Evolutionary conservation across 177 flowering plant species (phyloP), one percentile per base, ranked within the genome.

Genomic region (Vitis hybrid): DNA sequence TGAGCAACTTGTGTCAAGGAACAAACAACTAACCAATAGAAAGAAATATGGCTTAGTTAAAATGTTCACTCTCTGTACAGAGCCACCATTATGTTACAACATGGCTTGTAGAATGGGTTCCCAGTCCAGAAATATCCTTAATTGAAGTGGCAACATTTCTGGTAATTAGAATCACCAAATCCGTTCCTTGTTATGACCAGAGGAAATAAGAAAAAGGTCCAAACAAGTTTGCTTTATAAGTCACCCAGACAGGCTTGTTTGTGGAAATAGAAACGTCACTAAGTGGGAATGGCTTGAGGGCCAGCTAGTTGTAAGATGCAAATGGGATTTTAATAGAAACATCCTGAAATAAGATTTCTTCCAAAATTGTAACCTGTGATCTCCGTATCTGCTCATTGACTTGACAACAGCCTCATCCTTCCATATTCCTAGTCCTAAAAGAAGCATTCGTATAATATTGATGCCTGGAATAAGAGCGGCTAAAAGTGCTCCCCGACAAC

Each of bases 301-400:
- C 0, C 15, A 33, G 39, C 0, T 16, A 70, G 2, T n/a, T 0
- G 19, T 2, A 57, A 51, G 57, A 50, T 20, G 10, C 26, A 61
- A 14, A 16, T 1, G 62, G 31, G 18, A 13, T 19, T n/a, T 4
- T 58, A 29, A 49, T 19, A 51, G 10, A 18, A n/a, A 12, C 7
- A 31, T 15, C 9, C 14, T 13, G 12, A 45, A 66, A 13, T n/a
- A 29, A 55, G 22, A 18, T 14, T 18, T 52, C 12, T 45, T 57
- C 22, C 9, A 52, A 45, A 71, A 18, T 56, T 62, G 48, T 66
- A 51, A 91, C 98, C 98, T 95, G 83, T 81, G 56, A 70, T 93
- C 91, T 68, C 97, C 97, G 73, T n/a, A 70, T 91, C 99, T 86
- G 80, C 88, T 89, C 91, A 95, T 93, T 29, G 99, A 89, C 77